Evolutionary conservation across 2,329 filamentous ascomycete species (phyloP).

Genomic region (Botryosphaeria dothidea): DNA sequence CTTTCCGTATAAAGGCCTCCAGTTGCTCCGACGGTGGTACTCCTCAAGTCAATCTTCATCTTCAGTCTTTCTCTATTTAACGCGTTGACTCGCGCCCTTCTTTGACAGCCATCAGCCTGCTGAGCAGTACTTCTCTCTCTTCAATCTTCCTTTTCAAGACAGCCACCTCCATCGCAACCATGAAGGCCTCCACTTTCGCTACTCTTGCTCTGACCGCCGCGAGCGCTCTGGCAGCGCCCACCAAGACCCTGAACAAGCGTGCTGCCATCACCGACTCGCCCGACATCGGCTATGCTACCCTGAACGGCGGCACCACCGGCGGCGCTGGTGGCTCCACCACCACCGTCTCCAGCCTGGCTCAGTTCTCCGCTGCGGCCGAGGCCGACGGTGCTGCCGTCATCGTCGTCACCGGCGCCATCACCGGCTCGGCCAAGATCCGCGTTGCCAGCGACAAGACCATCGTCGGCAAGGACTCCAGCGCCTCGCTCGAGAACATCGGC

Average conservation of each 20-base stretch:
- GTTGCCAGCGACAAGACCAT: constrained; percentile 54
- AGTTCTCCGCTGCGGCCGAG: constrained; percentile 47
- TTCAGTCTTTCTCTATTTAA: constrained; percentile 18
- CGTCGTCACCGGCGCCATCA: constrained; percentile 48
- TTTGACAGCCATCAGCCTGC: constrained; percentile 16
- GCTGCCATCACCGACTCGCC: constrained; percentile 32
- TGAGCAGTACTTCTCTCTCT: constrained; percentile 8
- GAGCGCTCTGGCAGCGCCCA: constrained; percentile 35
- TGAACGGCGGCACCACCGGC: constrained; percentile 41
- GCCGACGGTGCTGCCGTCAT: constrained; percentile 48
- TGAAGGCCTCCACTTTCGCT: constrained; percentile 35
- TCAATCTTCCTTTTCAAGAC: constrained; percentile 23
- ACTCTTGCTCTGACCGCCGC: constrained; percentile 31
- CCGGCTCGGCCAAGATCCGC: constrained; percentile 45
- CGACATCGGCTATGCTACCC: constrained; percentile 34
- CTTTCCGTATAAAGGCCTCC: neutral
- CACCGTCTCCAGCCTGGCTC: constrained; percentile 36
- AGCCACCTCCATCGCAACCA: constrained; percentile 22
- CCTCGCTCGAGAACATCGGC: constrained; percentile 47
- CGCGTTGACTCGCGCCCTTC: constrained; percentile 11
- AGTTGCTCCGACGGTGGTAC: neutral
- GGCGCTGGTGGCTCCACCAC: constrained; percentile 39
- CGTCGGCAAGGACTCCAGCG: constrained; percentile 50
- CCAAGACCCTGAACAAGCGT: constrained; percentile 30
- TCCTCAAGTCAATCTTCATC: neutral